Base-by-base conservation (phyloP, 1,139 yeast genomes). In the Komagataea norvegica region DNA sequence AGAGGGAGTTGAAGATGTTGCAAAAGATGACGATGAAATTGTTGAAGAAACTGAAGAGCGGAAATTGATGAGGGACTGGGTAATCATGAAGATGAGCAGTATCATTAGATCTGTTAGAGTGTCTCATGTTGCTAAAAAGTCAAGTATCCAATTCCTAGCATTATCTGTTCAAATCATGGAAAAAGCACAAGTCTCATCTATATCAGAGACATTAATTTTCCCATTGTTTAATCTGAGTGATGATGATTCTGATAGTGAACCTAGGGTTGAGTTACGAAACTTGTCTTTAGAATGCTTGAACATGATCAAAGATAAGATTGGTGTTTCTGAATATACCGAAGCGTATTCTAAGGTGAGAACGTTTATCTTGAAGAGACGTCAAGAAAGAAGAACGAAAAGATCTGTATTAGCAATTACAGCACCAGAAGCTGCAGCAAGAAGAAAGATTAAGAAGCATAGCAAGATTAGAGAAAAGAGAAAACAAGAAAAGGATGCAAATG, bases 361-460 rank as follows among this genome's bases (percentile, higher is more conserved):
- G 46, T 55, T 56, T 13, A 80, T 89, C 16, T 64, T 64, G 29
- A 67, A 67, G 22, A 72, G 87, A 58, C 75, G 97, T 54, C 72
- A 72, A 44, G 93, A 86, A 36, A 77, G 97, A 61, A 79, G 70
- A 54, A 73, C 84, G 1, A 81, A 79, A 55, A 71, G 89, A 42
- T 83, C 95, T 0, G 80, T 84, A 46, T 64, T 86, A 58, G 86
- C 89, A 2, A 70, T 89, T 5, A 72, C 72, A 11, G 84, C 85
- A 5, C 98, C 98, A 0, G 95, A 83, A 16, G 62, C 74, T 30
- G 80, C 86, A 18, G 94, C 96, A 4, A 74, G 72, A 52, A 75
- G 84, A 59, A 86, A 84, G 62, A 57, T 85, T 51, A 80, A 70
- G 61, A 85, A 84, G 59, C 95, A 88, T 62, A 75, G 71, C 35